A percentile compares a stretch with the other conserved stretches of the same genome.
Conservation (phyloP, 306 rosid genomes). For the Glycyrrhiza uralensis region DNA sequence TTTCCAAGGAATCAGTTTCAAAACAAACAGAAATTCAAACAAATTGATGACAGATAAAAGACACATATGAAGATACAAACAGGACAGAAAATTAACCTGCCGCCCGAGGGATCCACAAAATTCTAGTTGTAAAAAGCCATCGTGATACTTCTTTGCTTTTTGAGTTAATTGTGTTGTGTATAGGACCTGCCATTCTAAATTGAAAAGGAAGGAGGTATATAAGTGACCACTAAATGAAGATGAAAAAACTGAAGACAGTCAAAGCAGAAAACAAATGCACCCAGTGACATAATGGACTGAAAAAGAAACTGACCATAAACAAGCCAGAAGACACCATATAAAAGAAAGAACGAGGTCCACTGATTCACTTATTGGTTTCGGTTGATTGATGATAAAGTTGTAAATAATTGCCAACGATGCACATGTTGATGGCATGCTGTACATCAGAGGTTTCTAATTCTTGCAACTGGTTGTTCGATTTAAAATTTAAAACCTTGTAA, state of each 20-base stretch:
- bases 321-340: background rate
- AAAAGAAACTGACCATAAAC: constrained; percentile 1
- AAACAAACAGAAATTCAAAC: constrained; percentile 18
- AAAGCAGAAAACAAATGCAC: constrained; percentile 19
- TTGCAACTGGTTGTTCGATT: background rate
- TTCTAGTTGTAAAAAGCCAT: constrained; percentile 59
- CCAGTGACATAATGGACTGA: background rate
- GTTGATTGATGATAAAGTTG: constrained; percentile 14
- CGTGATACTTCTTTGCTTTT: constrained; percentile 67
- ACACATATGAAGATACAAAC: background rate
- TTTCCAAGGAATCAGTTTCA: constrained; percentile 1
- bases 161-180: constrained; percentile 66
- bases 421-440: background rate
- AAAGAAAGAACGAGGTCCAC: background rate
- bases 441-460: background rate
- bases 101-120: constrained; percentile 51
- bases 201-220: constrained; percentile 17
- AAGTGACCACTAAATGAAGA: constrained; percentile 17
- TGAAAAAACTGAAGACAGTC: background rate
- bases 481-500: background rate
- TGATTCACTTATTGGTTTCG: background rate
- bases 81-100: constrained; percentile 49
- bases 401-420: background rate
- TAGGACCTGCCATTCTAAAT: constrained; percentile 65
- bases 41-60: constrained; percentile 1